phyloP scores from a whole-genome alignment of 2,329 filamentous ascomycete species.

The Ceratocystis destructans region DNA sequence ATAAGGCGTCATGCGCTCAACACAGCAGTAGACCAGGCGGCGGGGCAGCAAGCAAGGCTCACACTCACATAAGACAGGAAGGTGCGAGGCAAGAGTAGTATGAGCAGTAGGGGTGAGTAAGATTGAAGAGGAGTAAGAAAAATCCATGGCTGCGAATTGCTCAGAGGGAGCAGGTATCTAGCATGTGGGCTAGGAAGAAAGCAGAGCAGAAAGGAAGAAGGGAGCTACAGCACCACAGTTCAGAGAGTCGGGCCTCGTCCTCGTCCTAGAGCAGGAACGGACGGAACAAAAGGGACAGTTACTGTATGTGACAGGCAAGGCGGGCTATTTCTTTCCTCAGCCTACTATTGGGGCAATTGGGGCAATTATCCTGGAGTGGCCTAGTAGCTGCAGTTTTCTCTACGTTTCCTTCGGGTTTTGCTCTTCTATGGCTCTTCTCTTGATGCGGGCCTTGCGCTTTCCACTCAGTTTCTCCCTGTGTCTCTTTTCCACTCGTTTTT shows the following conservation, averaged over 20 bases:
- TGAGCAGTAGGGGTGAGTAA: neutral
- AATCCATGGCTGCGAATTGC: neutral
- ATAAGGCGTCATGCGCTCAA: neutral
- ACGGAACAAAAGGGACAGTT: neutral
- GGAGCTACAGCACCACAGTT: neutral
- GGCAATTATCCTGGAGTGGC: no score
- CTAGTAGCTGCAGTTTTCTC: neutral
- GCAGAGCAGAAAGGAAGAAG: neutral
- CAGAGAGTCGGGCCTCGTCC: neutral
- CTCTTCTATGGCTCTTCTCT: neutral
- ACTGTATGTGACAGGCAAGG: neutral
- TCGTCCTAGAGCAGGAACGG: slow-evolving; percentile 1
- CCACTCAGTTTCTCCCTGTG: neutral
- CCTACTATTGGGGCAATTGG: no score
- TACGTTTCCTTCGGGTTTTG: neutral
- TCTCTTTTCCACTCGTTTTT: neutral
- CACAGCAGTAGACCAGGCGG: neutral
- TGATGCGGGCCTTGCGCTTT: neutral
- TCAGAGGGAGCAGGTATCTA: neutral
- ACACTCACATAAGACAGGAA: neutral
- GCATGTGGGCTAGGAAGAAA: neutral
- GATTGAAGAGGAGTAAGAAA: neutral
- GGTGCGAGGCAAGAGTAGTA: no score
- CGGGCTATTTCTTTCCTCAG: neutral
- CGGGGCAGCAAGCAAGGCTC: neutral